Percentiles rank a stretch among this genome's conserved stretches.
These are phyloP conservation scores for Phytophthora quininea DNA, from an alignment of 352 stramenopile genomes.

Conservation along the genomic window DNA sequence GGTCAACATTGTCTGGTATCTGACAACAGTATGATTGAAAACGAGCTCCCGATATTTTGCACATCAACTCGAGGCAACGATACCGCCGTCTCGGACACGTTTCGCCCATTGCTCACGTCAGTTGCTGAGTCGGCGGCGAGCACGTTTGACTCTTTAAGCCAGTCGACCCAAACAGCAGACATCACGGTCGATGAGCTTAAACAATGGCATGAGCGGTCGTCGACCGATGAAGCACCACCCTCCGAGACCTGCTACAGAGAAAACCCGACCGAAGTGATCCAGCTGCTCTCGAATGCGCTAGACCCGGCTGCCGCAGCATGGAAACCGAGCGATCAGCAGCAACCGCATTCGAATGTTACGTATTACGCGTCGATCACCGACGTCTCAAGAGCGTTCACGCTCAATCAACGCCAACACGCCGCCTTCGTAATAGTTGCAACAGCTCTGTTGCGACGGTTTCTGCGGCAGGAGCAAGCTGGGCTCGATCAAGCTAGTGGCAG, in stretches of 20 bases:
- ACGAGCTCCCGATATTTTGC: background rate
- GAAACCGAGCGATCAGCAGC: background rate
- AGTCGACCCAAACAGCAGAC: background rate
- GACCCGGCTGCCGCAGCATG: background rate
- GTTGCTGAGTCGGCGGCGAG: background rate
- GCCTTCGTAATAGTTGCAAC: conserved; percentile 8
- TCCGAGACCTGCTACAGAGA: background rate
- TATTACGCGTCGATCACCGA: background rate
- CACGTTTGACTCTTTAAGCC: too few relatives aligned
- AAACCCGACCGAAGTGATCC: conserved; percentile 12
- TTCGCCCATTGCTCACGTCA: background rate
- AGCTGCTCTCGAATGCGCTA: conserved; percentile 3
- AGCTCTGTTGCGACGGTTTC: conserved; percentile 4
- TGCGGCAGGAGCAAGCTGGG: conserved; percentile 6
- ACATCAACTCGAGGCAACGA: background rate
- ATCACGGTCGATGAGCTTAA: background rate
- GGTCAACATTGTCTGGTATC: background rate
- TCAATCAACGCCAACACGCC: conserved; percentile 14
- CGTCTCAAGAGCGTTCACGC: conserved; percentile 10
- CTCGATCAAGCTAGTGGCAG: background rate
- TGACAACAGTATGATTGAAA: background rate
- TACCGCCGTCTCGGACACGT: background rate
- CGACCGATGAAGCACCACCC: background rate
- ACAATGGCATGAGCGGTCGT: background rate
- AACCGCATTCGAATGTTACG: background rate